Evolutionary conservation across 1,139 yeast genomes (phyloP), one percentile per base, ranked within the genome.

Genomic region (Kodamaea anthophila): DNA sequence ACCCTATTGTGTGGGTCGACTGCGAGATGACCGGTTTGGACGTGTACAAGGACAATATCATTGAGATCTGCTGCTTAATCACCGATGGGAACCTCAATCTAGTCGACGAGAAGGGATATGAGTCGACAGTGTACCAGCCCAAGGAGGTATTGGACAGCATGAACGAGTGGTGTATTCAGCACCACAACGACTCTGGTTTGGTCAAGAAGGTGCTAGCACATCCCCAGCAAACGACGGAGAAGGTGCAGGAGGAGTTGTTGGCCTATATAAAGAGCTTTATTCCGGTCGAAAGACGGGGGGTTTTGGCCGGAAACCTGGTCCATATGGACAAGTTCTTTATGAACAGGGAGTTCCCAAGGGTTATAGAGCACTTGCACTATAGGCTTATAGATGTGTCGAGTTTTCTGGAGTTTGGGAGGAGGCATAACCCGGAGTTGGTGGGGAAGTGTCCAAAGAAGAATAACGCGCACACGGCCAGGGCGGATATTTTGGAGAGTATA

Each of bases 291-390:
- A 63, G 72, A 5, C 49, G 53, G 4, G 96, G 84, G 1, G 56
- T 91, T 0, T 58, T 93, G 37, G 95, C 95, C 0, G 99, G 99
- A 1, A 91, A 88, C 47, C 73, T 94, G 0, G 77, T 93, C 15
- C 96, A 93, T 53, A 82, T 86, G 78, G 99, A 93, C 53, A 73
- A 87, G 37, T 66, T 82, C 35, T 93, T 91, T 56, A 72, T 93
- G 82, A 61, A 77, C 51, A 68, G 74, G 29, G 96, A 91, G 46
- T 78, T 91, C 58, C 97, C 97, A 1, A 53, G 65, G 28, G 78
- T 86, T 5, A 55, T 77, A 13, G 79, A 80, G 16, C 78, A 74
- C 47, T 61, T 91, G 40, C 88, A 80, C 49, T 91, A 93, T 52
- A 68, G 99, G 30, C 67, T 88, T 30, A 70, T 93, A 22, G 99